Evolutionary conservation across 495 filamentous ascomycete genomes (phyloP).

Genomic region (Evernia prunastri): DNA sequence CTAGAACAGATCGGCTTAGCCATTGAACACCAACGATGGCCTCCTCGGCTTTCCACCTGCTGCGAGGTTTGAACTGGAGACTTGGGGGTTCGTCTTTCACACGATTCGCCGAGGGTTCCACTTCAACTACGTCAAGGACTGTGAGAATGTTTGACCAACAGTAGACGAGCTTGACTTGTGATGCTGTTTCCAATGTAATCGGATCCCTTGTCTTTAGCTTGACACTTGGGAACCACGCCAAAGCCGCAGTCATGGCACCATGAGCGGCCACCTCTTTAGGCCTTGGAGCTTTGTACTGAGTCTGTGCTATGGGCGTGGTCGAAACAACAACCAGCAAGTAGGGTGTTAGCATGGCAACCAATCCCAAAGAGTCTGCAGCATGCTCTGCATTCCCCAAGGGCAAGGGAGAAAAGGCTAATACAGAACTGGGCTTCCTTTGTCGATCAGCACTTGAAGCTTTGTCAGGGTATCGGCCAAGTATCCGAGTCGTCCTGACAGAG

Average conservation of each 20-base stretch:
- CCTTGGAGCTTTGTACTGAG: conserved; percentile 83
- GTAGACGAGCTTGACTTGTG: conserved; percentile 86
- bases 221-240: conserved; percentile 96
- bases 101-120: conserved; percentile 53
- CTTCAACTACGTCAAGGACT: conserved; percentile 76
- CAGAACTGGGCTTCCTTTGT: conserved; percentile 85
- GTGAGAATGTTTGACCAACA: conserved; percentile 97
- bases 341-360: conserved; percentile 93
- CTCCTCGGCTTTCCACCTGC: conserved; percentile 89
- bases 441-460: conserved; percentile 47
- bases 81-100: conserved; percentile 62
- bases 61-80: conserved; percentile 74
- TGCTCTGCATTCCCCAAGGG: conserved; percentile 90
- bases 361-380: conserved; percentile 75
- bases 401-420: conserved; percentile 83
- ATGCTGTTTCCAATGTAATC: conserved; percentile 43
- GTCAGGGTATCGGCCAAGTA: conserved; percentile 85
- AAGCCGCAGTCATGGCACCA: conserved; percentile 81
- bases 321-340: conserved; percentile 95
- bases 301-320: conserved; percentile 90
- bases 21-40: conserved; percentile 95
- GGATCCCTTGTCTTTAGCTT: conserved; percentile 71
- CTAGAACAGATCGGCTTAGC: conserved; percentile 89
- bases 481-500: conserved; percentile 80
- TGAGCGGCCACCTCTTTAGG: conserved; percentile 88